Evolutionary conservation across 768 basidiomycete genomes (phyloP), one percentile per base, ranked within the genome.

Genomic region (Lepiota venenata): DNA sequence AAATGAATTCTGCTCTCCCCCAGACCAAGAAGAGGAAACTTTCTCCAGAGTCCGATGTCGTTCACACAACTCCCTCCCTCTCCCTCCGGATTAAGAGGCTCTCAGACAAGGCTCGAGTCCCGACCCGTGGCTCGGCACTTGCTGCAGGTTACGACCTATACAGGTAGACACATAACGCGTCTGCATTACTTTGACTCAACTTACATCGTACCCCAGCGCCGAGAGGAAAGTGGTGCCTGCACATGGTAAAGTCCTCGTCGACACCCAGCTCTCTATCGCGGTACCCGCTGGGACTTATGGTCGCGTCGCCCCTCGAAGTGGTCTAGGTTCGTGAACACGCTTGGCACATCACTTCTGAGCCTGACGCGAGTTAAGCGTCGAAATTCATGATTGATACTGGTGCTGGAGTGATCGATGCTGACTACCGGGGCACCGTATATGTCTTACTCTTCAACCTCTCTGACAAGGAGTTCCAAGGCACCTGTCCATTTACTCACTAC

Each of bases 321-420:
- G 97, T 16, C 84, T 98, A 22, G 96, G 96, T 97, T 56, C 49
- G 87, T 70, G 44, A 12, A 29, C 4, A 4, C 43, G 35, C 32
- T 39, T 50, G 5, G 6, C 22, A 39, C 16, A 9, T 35, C 2
- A 22, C 36, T 14, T 16, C 25, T 49, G 22, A 45, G 25, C 56
- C 14, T 25, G 39, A 16, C 42, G 40, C 35, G 10, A 29, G 8
- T 58, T 15, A 58, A 97, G 97, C 97, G 16, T 90, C 91, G 14
- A 99, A 99, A 66, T 94, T 92, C 69, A 93, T 93, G 85, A 98
- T 98, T 55, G 91, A 95, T 65, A 98, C 96, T 0, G 97, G 97
- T 1, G 97, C 97, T 10, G 97, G 96, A 18, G 97, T 99, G 6
- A 82, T 99, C 47, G 97, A 99, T 59, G 91, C 93, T 6, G 97